Percentiles rank a stretch among this genome's conserved stretches.
Evolutionary conservation across 192 early-diverging fungal species (phyloP).

Genomic region (Funneliformis mosseae): DNA sequence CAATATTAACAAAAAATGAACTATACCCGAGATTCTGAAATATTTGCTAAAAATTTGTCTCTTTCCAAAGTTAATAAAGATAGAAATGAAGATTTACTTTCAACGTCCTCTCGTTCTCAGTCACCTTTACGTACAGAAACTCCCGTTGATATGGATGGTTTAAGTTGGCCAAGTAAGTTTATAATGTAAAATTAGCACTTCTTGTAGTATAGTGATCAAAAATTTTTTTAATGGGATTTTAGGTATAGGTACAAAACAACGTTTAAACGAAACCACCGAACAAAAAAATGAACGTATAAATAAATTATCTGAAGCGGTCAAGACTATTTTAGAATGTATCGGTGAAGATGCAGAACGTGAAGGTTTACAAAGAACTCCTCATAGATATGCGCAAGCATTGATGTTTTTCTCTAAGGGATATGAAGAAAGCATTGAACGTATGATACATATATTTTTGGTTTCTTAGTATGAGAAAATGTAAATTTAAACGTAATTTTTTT

Average conservation of each 20-base stretch:
- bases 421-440: constrained; percentile 82
- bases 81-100: neutral
- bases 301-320: constrained; percentile 84
- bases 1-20: too few species aligned
- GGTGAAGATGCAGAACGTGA: constrained; percentile 96
- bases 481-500: constrained; percentile 2
- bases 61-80: neutral
- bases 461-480: neutral
- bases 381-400: constrained; percentile 94
- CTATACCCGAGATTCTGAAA: too few species aligned
- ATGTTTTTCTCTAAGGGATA: constrained; percentile 99
- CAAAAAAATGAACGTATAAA: constrained; percentile 68
- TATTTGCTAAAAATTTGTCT: too few species aligned
- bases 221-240: neutral
- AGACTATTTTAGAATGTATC: constrained; percentile 86
- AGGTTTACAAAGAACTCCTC: constrained; percentile 93
- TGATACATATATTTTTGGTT: neutral
- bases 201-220: neutral
- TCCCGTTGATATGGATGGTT: constrained; percentile 68
- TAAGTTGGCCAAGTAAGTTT: constrained; percentile 81
- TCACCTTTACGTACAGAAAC: constrained; percentile 28
- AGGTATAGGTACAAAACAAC: constrained; percentile 79
- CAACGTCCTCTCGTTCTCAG: neutral
- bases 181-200: neutral
- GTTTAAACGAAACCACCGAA: constrained; percentile 78